A percentile compares a stretch with the other conserved stretches of the same genome.
Evolutionary conservation across 1,139 yeast genomes (phyloP).

Genomic region (Lodderomyces margitis): DNA sequence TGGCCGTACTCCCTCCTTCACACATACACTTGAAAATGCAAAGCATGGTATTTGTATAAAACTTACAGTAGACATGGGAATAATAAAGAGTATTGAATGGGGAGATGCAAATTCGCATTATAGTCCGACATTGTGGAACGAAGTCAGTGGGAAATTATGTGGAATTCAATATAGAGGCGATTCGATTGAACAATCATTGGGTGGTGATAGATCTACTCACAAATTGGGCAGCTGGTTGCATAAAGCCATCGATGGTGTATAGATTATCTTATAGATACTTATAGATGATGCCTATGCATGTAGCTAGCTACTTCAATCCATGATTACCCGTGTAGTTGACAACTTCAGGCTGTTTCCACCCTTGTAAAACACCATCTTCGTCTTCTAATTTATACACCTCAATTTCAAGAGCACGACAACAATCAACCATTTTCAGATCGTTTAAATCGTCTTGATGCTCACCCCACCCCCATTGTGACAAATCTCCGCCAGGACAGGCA

Average conservation of each 20-base stretch:
- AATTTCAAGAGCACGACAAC: slow-evolving; percentile 62
- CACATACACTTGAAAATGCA: slow-evolving; percentile 39
- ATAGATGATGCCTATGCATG: too few relatives aligned
- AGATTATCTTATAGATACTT: background rate
- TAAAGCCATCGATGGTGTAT: slow-evolving; percentile 40
- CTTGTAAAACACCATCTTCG: slow-evolving; percentile 34
- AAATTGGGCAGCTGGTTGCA: slow-evolving; percentile 50
- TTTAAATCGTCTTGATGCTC: slow-evolving; percentile 21
- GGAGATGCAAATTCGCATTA: background rate
- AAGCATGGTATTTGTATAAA: slow-evolving; percentile 31
- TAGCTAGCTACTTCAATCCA: slow-evolving; percentile 42
- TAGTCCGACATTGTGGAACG: background rate
- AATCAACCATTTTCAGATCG: slow-evolving; percentile 51
- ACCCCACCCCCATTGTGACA: slow-evolving; percentile 73
- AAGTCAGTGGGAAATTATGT: background rate
- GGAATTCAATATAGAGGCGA: slow-evolving; percentile 3
- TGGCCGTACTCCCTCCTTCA: slow-evolving; percentile 70
- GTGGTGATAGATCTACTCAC: background rate
- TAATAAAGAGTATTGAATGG: slow-evolving; percentile 1
- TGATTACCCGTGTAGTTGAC: slow-evolving; percentile 57
- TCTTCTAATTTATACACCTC: slow-evolving; percentile 58
- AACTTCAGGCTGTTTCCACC: slow-evolving; percentile 51
- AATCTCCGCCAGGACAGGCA: slow-evolving; percentile 73
- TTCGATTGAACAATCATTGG: background rate
- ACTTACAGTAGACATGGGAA: slow-evolving; percentile 42